phyloP scores from a whole-genome alignment of 768 basidiomycete species.

The Trametes cinnabarina region DNA sequence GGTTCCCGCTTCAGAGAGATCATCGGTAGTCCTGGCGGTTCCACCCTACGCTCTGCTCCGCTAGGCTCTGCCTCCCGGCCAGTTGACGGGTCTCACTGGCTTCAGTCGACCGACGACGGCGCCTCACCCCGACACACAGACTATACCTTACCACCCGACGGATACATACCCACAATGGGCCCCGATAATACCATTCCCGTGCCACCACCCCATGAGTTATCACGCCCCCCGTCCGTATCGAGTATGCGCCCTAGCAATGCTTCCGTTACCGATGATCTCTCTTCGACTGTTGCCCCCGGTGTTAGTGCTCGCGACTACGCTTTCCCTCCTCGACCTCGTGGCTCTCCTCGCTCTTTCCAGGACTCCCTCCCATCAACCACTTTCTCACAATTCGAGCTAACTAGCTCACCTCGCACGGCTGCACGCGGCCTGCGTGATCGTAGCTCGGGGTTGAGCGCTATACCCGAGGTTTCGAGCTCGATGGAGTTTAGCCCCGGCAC shows the following conservation, averaged over 20 bases:
- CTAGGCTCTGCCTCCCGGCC: neutral
- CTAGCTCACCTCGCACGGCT: constrained; percentile 16
- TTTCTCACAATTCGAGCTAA: constrained; percentile 27
- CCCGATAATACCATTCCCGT: constrained; percentile 19
- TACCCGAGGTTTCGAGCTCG: constrained; percentile 27
- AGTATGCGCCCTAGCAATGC: constrained; percentile 3
- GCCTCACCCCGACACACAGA: constrained; percentile 18
- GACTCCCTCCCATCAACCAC: constrained; percentile 27
- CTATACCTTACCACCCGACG: constrained; percentile 23
- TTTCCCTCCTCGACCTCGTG: neutral
- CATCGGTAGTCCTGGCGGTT: constrained; percentile 23
- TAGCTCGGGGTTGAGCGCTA: constrained; percentile 22
- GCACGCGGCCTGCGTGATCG: constrained; percentile 16
- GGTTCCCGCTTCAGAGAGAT: constrained; percentile 27
- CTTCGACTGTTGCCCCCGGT: neutral
- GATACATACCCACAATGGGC: constrained; percentile 24
- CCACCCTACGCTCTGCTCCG: constrained; percentile 17
- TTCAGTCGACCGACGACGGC: neutral
- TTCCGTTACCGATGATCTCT: neutral
- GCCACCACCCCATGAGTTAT: constrained; percentile 20
- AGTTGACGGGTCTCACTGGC: constrained; percentile 9
- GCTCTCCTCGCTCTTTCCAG: constrained; percentile 22
- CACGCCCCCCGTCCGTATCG: constrained; percentile 11
- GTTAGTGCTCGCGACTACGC: constrained; percentile 20
- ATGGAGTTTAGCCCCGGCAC: constrained; percentile 26